These are phyloP conservation scores for Beauveria caledonica DNA, from an alignment of 2,329 filamentous ascomycete species.

Conservation along the genomic window DNA sequence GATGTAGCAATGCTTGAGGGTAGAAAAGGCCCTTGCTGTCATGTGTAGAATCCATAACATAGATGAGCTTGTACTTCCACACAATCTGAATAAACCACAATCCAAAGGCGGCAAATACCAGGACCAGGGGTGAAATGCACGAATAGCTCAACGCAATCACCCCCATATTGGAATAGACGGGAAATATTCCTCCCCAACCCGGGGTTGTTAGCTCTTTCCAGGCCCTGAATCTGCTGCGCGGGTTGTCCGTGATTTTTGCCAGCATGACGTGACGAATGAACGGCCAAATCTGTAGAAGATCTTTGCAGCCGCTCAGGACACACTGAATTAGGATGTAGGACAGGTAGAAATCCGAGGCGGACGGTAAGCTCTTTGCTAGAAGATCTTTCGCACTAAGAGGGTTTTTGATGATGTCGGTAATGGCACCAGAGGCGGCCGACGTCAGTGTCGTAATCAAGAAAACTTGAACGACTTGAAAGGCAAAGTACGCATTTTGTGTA, in stretches of 20 bases:
- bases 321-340: constrained; percentile 92
- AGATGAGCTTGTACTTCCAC: constrained; percentile 86
- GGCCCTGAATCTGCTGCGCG: constrained; percentile 69
- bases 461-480: constrained; percentile 86
- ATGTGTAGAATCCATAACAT: constrained; percentile 71
- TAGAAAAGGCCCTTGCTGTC: constrained; percentile 87
- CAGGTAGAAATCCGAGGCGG: constrained; percentile 88
- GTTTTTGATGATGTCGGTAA: constrained; percentile 52
- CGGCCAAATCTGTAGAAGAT: constrained; percentile 63
- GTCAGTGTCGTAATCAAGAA: constrained; percentile 81
- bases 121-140: constrained; percentile 75
- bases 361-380: constrained; percentile 66
- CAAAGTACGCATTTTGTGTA: constrained; percentile 87
- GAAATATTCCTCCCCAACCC: constrained; percentile 77
- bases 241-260: constrained; percentile 67
- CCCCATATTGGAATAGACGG: constrained; percentile 71
- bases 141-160: constrained; percentile 81
- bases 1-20: constrained; percentile 77
- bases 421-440: constrained; percentile 66
- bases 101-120: constrained; percentile 73
- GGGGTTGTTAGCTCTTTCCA: constrained; percentile 68
- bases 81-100: constrained; percentile 77
- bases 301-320: constrained; percentile 64
- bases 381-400: constrained; percentile 55
- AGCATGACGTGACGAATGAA: constrained; percentile 50